A percentile compares a stretch with the other conserved stretches of the same genome.
These are phyloP conservation scores for Candida schatavii DNA, from an alignment of 805 yeast species.

Conservation along the genomic window DNA sequence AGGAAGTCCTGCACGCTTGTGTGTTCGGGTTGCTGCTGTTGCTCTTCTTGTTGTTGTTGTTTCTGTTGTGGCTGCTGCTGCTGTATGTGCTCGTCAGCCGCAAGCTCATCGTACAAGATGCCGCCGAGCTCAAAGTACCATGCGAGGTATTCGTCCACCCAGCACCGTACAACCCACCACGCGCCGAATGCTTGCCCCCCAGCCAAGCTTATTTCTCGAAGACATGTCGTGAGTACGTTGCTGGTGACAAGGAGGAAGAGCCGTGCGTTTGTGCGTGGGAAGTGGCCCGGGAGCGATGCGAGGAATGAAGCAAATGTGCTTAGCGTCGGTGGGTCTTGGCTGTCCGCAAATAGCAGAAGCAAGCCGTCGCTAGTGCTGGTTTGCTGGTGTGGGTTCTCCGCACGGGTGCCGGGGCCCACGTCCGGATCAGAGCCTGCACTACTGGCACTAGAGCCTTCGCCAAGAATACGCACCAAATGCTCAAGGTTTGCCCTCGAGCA, in stretches of 20 bases:
- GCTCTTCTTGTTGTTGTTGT: conserved; percentile 3
- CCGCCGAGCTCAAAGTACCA: conserved; percentile 68
- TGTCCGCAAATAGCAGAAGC: no score
- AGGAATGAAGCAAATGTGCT: conserved; percentile 18
- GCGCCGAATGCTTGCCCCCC: conserved; percentile 62
- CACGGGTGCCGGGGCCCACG: conserved; percentile 7
- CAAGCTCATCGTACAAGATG: conserved; percentile 35
- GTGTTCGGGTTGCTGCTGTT: conserved; percentile 2
- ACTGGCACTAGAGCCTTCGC: no score
- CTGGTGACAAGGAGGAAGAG: conserved; percentile 52
- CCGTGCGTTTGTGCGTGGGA: conserved; percentile 52
- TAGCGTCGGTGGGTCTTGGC: not conserved
- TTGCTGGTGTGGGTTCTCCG: not conserved
- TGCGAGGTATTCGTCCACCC: conserved; percentile 71
- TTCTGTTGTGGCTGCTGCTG: conserved; percentile 2
- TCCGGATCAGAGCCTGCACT: conserved; percentile 34
- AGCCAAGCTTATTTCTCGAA: conserved; percentile 58
- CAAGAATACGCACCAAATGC: conserved; percentile 29
- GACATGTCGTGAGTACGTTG: conserved; percentile 53
- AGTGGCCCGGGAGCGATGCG: conserved; percentile 43
- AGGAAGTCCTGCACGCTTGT: conserved; percentile 16
- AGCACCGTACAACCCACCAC: conserved; percentile 76
- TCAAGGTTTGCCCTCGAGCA: conserved; percentile 38
- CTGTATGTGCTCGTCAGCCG: not conserved
- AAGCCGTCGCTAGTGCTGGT: no score